Evolutionary conservation across 1,139 yeast species (phyloP), one percentile per base, ranked within the genome.

Genomic region (Pichia norvegensis): DNA sequence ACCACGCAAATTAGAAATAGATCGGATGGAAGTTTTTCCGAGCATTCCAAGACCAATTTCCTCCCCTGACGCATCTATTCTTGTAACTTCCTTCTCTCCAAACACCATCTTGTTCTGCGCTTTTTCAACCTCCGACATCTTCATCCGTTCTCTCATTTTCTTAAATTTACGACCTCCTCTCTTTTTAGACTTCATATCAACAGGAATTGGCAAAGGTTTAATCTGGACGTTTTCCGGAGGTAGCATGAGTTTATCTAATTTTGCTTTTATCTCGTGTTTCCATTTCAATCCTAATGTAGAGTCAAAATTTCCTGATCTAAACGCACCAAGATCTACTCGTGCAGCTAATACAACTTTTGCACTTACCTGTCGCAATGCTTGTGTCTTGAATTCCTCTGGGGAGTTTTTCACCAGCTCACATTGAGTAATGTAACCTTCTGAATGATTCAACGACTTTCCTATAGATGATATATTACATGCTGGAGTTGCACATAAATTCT

Each of bases 61-160:
- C 52, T 85, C 92, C 13, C 95, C 95, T 60, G 69, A 81, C 0
- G 77, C 70, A 54, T 82, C 87, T 50, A 72, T 70, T 4, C 74
- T 69, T 0, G 81, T 72, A 29, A 75, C 81, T 60, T 85, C 95
- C 50, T 72, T 70, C 55, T 80, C 74, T 8, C 95, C 96, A 66
- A 90, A 90, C 42, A 75, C 83, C 78, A 90, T 74, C 55, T 85
- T 77, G 60, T 90, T 88, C 56, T 87, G 95, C 2, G 95, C 85
- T 55, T 80, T 81, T 35, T 90, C 81, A 38, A 85, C 62, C 44
- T 88, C 95, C 0, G 95, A 83, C 73, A 84, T 74, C 58, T 81
- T 81, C 65, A 83, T 81, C 57, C 85, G 78, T 59, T 88, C 87
- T 61, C 85, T 86, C 69, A 79, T 76, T 63, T 87, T 87, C 43